Conservation (phyloP, 345 rosid genomes). For the Eucalyptus marginata region DNA sequence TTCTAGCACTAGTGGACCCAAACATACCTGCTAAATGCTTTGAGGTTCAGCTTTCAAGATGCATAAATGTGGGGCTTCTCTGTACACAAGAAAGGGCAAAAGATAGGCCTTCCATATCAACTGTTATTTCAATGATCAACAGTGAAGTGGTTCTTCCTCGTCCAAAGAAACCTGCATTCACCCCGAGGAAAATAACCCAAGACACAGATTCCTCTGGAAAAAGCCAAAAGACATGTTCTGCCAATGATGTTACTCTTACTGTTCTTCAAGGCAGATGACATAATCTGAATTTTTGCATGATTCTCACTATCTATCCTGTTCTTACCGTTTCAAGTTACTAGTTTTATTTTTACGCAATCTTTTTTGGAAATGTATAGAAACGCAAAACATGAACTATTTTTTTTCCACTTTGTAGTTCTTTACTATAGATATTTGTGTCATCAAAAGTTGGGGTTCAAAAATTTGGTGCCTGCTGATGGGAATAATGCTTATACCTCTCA, state of each 20-base stretch:
- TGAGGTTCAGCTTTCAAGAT: not conserved
- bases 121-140: slow-evolving; percentile 1
- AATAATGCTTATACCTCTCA: not conserved
- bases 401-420: not conserved
- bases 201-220: not conserved
- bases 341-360: not conserved
- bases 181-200: not conserved
- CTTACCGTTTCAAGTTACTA: not conserved
- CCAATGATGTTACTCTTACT: not conserved
- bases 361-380: not conserved
- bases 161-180: not conserved
- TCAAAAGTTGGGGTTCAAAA: not conserved
- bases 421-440: not conserved
- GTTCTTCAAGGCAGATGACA: not conserved
- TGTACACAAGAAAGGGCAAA: slow-evolving; percentile 1
- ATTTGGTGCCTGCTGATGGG: not conserved
- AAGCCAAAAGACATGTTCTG: not conserved
- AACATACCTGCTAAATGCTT: not conserved
- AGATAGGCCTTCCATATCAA: slow-evolving; percentile 1
- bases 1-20: not conserved
- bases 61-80: slow-evolving; percentile 6
- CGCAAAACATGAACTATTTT: not conserved
- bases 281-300: not conserved
- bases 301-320: not conserved
- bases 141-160: not conserved